These are phyloP conservation scores for Candolleomyces aberdarensis DNA, from an alignment of 768 basidiomycete genomes.

Conservation along the genomic window DNA sequence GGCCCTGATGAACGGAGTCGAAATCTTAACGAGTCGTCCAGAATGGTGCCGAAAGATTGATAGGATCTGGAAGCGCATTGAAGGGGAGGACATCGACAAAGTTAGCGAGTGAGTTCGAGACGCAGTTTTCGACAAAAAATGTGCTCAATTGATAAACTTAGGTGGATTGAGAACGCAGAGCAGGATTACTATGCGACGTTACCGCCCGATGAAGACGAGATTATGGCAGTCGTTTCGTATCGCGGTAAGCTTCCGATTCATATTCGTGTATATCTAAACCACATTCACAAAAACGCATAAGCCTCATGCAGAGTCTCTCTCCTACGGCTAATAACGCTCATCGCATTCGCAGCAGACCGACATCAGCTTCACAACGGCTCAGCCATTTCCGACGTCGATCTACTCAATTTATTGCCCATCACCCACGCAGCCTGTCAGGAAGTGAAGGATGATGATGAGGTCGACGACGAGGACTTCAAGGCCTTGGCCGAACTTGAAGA, in stretches of 20 bases:
- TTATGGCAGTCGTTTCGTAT: neutral
- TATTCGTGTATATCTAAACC: neutral
- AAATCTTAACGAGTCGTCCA: neutral
- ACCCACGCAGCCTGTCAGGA: slow-evolving; percentile 18
- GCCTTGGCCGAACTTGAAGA: slow-evolving; percentile 14
- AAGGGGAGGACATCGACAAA: neutral
- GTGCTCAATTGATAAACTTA: neutral
- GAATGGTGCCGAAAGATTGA: neutral
- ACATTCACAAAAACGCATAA: neutral
- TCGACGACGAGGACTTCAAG: neutral
- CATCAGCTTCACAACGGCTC: neutral
- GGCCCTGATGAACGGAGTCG: neutral
- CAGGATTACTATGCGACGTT: neutral
- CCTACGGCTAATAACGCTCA: neutral
- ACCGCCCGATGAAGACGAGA: neutral
- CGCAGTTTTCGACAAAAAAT: neutral
- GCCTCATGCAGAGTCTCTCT: neutral
- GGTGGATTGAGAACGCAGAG: neutral
- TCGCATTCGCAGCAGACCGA: slow-evolving; percentile 9
- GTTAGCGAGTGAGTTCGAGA: neutral
- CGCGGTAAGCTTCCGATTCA: neutral
- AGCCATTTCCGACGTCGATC: slow-evolving; percentile 17
- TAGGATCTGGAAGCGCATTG: neutral
- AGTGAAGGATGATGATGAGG: slow-evolving; percentile 5
- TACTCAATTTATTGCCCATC: slow-evolving; percentile 24